phyloP scores from a whole-genome alignment of 2,329 filamentous ascomycete species.

The Hypoxylon sp. region DNA sequence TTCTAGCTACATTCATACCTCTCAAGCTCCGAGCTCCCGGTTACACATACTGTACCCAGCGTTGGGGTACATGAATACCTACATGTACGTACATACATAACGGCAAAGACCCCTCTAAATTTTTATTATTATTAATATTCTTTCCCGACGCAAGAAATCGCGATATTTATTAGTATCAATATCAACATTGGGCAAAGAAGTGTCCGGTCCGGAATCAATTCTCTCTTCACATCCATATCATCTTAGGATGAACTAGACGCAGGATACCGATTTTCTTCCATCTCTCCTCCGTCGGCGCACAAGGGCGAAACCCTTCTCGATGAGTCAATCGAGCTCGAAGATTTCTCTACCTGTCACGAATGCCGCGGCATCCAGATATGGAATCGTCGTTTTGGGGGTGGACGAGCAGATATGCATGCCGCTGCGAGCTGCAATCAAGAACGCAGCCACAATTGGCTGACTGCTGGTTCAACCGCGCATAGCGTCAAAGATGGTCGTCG shows the following conservation, averaged over 20 bases:
- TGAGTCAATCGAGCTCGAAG: constrained; percentile 33
- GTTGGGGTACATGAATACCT: constrained; percentile 9
- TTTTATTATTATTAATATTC: constrained; percentile 11
- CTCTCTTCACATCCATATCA: neutral
- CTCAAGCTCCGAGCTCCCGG: constrained; percentile 42
- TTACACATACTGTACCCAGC: constrained; percentile 24
- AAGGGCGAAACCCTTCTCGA: constrained; percentile 20
- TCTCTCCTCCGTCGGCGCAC: neutral
- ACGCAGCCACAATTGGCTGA: constrained; percentile 38
- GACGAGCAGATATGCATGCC: constrained; percentile 39
- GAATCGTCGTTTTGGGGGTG: constrained; percentile 37
- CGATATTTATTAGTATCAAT: neutral
- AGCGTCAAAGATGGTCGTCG: constrained; percentile 36
- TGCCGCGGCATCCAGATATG: constrained; percentile 36
- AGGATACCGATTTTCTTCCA: constrained; percentile 3
- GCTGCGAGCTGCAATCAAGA: constrained; percentile 42
- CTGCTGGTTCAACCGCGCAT: constrained; percentile 40
- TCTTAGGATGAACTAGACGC: neutral
- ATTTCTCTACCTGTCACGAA: constrained; percentile 36
- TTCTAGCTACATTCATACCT: constrained; percentile 31
- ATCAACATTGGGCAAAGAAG: neutral
- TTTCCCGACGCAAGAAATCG: constrained; percentile 1
- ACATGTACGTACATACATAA: constrained; percentile 9
- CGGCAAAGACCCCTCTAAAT: constrained; percentile 4
- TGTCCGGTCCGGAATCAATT: neutral